Evolutionary conservation across 2,329 filamentous ascomycete genomes (phyloP).

Genomic region (Penicillium frequentans): DNA sequence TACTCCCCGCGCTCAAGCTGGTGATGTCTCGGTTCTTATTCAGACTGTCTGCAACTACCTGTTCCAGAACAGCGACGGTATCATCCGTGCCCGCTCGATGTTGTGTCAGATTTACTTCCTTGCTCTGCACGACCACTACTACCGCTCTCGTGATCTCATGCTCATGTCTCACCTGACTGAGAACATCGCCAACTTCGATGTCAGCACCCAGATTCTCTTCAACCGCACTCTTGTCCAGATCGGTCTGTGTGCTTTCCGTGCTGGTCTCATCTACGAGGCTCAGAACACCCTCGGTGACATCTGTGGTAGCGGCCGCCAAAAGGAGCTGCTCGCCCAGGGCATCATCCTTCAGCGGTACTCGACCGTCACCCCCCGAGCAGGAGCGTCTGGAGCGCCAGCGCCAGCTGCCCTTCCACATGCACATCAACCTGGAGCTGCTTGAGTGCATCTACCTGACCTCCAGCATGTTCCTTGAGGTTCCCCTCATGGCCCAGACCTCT

Average conservation of each 20-base stretch:
- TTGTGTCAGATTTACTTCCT: constrained; percentile 98
- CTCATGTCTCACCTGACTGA: constrained; percentile 99
- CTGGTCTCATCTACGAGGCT: constrained; percentile 93
- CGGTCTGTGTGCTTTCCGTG: constrained; percentile 95
- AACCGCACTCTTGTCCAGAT: constrained; percentile 98
- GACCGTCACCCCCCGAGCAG: constrained; percentile 92
- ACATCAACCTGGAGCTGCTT: constrained; percentile 97
- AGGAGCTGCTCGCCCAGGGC: constrained; percentile 95
- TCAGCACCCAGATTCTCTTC: constrained; percentile 96
- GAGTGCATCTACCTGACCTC: constrained; percentile 99
- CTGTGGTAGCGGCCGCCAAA: constrained; percentile 94
- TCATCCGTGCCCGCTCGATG: constrained; percentile 95
- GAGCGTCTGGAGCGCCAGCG: constrained; percentile 96
- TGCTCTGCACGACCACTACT: constrained; percentile 96
- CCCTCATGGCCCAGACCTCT: constrained; percentile 91
- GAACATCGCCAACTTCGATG: constrained; percentile 93
- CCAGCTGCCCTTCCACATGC: constrained; percentile 99
- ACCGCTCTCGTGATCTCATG: constrained; percentile 97
- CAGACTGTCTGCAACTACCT: constrained; percentile 91
- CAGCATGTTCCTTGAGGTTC: constrained; percentile 98
- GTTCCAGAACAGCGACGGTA: constrained; percentile 91
- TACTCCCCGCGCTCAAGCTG: constrained; percentile 68
- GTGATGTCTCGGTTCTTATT: constrained; percentile 72
- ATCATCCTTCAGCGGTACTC: constrained; percentile 97
- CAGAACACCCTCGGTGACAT: constrained; percentile 98